These are phyloP conservation scores for Xylariaceae sp. DNA, from an alignment of 2,329 filamentous ascomycete genomes.

Conservation along the genomic window DNA sequence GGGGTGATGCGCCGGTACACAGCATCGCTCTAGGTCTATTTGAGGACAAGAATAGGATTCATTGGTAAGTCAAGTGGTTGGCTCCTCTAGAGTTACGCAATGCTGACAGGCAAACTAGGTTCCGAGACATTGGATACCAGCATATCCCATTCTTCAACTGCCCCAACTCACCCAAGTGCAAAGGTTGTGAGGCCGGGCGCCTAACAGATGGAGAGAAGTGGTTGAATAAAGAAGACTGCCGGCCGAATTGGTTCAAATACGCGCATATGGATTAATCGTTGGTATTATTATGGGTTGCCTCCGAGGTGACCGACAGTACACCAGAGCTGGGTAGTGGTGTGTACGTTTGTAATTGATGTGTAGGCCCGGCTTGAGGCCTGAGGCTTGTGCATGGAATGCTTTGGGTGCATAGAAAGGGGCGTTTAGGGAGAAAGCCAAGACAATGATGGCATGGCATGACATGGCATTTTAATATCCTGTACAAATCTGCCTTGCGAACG, in stretches of 20 bases:
- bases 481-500: constrained; percentile 18
- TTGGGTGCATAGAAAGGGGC: constrained; percentile 24
- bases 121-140: constrained; percentile 98
- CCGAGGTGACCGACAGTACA: constrained; percentile 25
- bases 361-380: constrained; percentile 5
- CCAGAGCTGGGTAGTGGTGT: constrained; percentile 19
- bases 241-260: constrained; percentile 96
- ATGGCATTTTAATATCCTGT: constrained; percentile 18
- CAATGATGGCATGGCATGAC: constrained; percentile 4
- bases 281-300: constrained; percentile 11
- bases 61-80: constrained; percentile 63
- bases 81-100: neutral
- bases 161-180: constrained; percentile 92
- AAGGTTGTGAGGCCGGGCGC: constrained; percentile 76
- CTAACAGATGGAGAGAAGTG: constrained; percentile 86
- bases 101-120: constrained; percentile 55
- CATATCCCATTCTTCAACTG: constrained; percentile 99
- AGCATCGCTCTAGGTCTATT: constrained; percentile 90
- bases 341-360: neutral
- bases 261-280: constrained; percentile 67
- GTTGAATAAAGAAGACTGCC: constrained; percentile 86
- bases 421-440: constrained; percentile 12
- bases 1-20: constrained; percentile 97
- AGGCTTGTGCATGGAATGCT: constrained; percentile 14
- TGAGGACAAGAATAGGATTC: constrained; percentile 83